Evolutionary conservation across 2,329 filamentous ascomycete genomes (phyloP).

Genomic region (Emydomyces testavorans): DNA sequence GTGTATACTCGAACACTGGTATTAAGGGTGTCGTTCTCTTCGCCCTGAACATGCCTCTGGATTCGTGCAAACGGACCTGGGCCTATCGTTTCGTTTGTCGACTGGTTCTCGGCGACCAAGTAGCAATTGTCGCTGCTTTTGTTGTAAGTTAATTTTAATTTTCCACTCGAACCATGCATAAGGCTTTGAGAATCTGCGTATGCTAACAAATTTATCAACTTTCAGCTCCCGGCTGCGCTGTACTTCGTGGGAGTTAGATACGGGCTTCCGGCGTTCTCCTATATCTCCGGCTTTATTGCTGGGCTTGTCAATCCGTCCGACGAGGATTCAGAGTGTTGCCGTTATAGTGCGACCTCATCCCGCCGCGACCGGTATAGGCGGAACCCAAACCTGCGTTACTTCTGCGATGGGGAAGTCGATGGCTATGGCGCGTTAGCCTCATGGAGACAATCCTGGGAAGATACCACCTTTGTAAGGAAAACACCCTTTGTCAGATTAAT

Average conservation of each 20-base stretch:
- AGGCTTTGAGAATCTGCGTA: neutral
- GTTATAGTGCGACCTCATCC: neutral
- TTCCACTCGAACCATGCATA: neutral
- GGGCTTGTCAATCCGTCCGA: conserved; percentile 5
- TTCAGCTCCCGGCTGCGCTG: conserved; percentile 1
- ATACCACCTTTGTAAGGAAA: conserved; percentile 9
- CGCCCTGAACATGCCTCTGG: conserved; percentile 1
- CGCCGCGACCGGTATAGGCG: neutral
- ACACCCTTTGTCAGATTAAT: no score
- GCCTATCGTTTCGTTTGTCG: neutral
- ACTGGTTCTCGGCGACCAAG: neutral
- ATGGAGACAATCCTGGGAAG: conserved; percentile 1
- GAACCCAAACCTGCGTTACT: conserved; percentile 6
- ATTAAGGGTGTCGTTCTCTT: conserved; percentile 4
- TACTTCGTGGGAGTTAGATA: neutral
- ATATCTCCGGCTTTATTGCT: conserved; percentile 9
- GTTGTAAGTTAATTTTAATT: conserved; percentile 6
- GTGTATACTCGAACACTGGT: conserved; percentile 4
- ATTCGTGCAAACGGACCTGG: neutral
- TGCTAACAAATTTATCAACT: neutral
- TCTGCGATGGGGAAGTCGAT: conserved; percentile 10
- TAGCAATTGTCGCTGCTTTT: conserved; percentile 1
- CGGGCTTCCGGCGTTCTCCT: conserved; percentile 8
- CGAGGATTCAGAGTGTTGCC: conserved; percentile 1
- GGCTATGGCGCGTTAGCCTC: conserved; percentile 6